These are phyloP conservation scores for Pyrenochaeta sp. DNA, from an alignment of 2,329 filamentous ascomycete genomes.

Conservation along the genomic window DNA sequence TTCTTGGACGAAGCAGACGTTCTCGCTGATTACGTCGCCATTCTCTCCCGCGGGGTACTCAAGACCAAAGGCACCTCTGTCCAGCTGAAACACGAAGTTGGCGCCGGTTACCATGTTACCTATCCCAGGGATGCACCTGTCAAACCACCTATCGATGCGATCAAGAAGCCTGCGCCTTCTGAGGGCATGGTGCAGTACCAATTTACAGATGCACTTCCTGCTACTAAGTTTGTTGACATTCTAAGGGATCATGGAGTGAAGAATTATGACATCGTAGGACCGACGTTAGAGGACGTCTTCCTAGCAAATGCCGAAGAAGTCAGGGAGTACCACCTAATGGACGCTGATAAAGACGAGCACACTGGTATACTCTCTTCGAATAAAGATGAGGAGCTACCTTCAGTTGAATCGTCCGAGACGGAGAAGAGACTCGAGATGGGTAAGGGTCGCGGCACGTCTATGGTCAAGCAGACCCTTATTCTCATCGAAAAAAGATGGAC, in stretches of 20 bases:
- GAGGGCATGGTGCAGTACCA: conserved; percentile 78
- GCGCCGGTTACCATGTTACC: conserved; percentile 81
- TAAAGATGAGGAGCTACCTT: conserved; percentile 35
- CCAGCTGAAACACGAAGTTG: conserved; percentile 81
- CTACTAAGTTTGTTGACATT: conserved; percentile 73
- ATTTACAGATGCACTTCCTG: conserved; percentile 72
- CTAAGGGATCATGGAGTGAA: conserved; percentile 73
- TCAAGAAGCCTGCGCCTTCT: conserved; percentile 54
- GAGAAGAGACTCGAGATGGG: conserved; percentile 59
- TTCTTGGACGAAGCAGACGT: conserved; percentile 94
- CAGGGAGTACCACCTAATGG: conserved; percentile 58
- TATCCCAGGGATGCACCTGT: conserved; percentile 53
- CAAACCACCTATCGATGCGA: conserved; percentile 55
- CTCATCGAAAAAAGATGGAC: conserved; percentile 80
- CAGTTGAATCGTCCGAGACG: conserved; percentile 40
- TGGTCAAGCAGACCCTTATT: conserved; percentile 74
- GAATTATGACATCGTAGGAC: conserved; percentile 86
- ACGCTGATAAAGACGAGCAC: conserved; percentile 33
- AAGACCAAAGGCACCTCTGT: conserved; percentile 86
- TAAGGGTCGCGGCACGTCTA: conserved; percentile 74
- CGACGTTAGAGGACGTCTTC: conserved; percentile 93
- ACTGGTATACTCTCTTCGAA: conserved; percentile 19
- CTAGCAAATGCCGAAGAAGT: conserved; percentile 85
- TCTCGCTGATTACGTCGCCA: conserved; percentile 86
- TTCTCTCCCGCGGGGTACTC: conserved; percentile 83